A percentile compares a stretch with the other conserved stretches of the same genome.
These are phyloP conservation scores for Metschnikowia dekortorum DNA, from an alignment of 805 yeast genomes.

Conservation along the genomic window DNA sequence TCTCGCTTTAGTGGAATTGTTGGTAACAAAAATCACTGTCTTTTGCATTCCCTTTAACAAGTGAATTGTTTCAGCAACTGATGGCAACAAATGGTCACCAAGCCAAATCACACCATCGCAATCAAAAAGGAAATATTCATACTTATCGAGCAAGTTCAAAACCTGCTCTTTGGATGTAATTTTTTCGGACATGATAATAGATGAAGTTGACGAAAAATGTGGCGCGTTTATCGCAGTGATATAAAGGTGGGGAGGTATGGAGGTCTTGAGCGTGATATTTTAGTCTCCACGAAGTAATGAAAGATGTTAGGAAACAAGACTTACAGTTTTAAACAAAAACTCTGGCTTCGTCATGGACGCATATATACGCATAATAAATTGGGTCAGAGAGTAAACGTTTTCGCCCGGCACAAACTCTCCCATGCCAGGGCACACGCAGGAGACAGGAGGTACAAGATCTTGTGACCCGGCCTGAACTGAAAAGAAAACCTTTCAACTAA, in stretches of 20 bases:
- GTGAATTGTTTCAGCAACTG: slow-evolving; percentile 69
- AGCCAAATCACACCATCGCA: slow-evolving; percentile 98
- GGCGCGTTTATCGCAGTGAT: slow-evolving; percentile 1
- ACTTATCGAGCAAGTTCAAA: slow-evolving; percentile 51
- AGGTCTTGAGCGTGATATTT: background rate
- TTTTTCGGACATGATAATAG: slow-evolving; percentile 42
- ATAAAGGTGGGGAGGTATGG: background rate
- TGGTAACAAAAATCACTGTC: slow-evolving; percentile 83
- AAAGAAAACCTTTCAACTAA: background rate
- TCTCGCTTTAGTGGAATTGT: slow-evolving; percentile 91
- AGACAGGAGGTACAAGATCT: background rate
- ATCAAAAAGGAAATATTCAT: slow-evolving; percentile 88
- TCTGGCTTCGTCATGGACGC: background rate
- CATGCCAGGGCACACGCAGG: background rate
- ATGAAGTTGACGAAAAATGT: background rate
- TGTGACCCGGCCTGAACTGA: background rate
- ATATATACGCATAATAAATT: background rate
- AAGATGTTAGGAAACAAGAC: background rate
- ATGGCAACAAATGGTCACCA: slow-evolving; percentile 77
- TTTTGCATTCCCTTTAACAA: slow-evolving; percentile 55
- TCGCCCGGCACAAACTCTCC: background rate
- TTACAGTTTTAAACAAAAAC: background rate
- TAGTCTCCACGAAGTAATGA: background rate
- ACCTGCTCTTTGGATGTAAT: slow-evolving; percentile 46
- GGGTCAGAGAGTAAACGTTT: background rate